A percentile compares a stretch with the other conserved stretches of the same genome.
These are phyloP conservation scores for Blastobotrys aristatus DNA, from an alignment of 1,139 yeast species.

Conservation along the genomic window DNA sequence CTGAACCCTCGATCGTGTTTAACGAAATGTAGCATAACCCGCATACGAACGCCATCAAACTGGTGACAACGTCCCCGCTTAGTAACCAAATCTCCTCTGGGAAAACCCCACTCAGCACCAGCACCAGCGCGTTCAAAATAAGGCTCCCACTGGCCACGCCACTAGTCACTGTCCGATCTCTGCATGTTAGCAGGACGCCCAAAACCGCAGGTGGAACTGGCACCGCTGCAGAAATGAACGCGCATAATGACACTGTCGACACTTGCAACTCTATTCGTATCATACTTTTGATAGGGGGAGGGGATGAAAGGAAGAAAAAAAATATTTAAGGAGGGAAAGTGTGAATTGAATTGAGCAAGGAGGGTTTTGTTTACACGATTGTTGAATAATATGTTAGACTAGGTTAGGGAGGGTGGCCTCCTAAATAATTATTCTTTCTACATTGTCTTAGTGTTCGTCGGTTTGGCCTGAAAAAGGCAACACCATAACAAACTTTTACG, in stretches of 20 bases:
- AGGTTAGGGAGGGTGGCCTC: too few relatives aligned
- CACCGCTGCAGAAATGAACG: conserved; percentile 8
- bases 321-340: background rate
- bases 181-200: conserved; percentile 6
- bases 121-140: background rate
- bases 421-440: too few relatives aligned
- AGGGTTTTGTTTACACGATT: too few relatives aligned
- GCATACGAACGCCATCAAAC: background rate
- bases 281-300: conserved; percentile 1
- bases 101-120: background rate
- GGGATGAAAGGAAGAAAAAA: background rate
- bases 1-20: background rate
- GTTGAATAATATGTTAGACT: too few relatives aligned
- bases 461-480: too few relatives aligned
- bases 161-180: background rate
- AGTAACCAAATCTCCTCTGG: conserved; percentile 4
- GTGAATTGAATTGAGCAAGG: background rate
- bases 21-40: background rate
- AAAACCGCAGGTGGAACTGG: conserved; percentile 10
- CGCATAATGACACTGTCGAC: conserved; percentile 14
- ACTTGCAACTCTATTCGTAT: conserved; percentile 13
- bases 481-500: too few relatives aligned
- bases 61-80: conserved; percentile 1
- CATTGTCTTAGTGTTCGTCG: too few relatives aligned
- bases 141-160: conserved; percentile 2